Conservation (phyloP, 1,284 basidiomycete species). For the Leucoagaricus sp. region DNA sequence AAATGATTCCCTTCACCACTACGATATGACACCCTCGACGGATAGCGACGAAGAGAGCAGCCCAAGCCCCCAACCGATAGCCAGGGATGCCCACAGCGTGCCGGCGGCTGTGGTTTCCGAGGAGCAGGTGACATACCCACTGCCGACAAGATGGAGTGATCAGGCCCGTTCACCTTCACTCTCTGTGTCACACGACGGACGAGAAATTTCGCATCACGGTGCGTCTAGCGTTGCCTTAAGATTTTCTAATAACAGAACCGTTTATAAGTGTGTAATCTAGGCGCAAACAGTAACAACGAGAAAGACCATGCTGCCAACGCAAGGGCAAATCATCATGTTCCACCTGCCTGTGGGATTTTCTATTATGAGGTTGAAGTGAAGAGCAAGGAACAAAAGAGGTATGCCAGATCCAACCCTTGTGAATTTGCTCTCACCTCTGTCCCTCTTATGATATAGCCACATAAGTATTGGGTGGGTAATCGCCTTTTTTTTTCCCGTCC, state of each 20-base stretch:
- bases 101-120: conserved; percentile 26
- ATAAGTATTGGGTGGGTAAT: conserved; percentile 74
- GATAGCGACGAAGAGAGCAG: conserved; percentile 70
- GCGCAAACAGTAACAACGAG: conserved; percentile 60
- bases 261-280: conserved; percentile 29
- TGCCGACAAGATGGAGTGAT: conserved; percentile 83
- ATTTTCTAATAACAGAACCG: background rate
- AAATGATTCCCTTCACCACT: conserved; percentile 22
- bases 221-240: conserved; percentile 15
- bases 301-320: conserved; percentile 78
- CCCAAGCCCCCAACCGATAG: conserved; percentile 44
- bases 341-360: conserved; percentile 82
- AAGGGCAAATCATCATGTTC: conserved; percentile 73
- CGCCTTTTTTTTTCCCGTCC: background rate
- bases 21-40: conserved; percentile 32
- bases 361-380: conserved; percentile 89
- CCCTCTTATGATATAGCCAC: conserved; percentile 47
- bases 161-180: conserved; percentile 60
- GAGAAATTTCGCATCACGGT: conserved; percentile 72
- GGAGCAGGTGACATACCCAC: conserved; percentile 46
- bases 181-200: conserved; percentile 66
- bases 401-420: conserved; percentile 25
- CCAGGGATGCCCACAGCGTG: conserved; percentile 22
- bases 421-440: background rate
- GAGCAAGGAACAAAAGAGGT: conserved; percentile 80